Percentiles rank a stretch among this genome's conserved stretches.
Evolutionary conservation across 352 stramenopile species (phyloP).

Genomic region (Globisporangium abappressorium): DNA sequence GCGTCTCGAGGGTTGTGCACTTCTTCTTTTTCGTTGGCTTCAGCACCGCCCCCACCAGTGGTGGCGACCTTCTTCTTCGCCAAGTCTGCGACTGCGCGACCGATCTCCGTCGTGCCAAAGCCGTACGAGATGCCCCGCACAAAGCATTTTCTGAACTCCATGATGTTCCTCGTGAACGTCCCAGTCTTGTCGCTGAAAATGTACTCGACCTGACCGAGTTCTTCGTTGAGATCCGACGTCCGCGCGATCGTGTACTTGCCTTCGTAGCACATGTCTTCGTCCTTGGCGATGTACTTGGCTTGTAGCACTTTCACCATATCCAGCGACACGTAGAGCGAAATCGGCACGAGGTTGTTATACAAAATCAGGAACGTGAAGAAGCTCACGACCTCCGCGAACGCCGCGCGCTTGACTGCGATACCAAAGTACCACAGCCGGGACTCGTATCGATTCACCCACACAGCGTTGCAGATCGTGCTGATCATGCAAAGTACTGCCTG

Average conservation of each 20-base stretch:
- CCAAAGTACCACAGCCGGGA: slow-evolving; percentile 50
- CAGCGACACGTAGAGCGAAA: slow-evolving; percentile 97
- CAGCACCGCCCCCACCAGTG: background rate
- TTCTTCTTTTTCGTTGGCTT: slow-evolving; percentile 12
- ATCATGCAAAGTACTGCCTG: slow-evolving; percentile 59
- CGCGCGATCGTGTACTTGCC: slow-evolving; percentile 80
- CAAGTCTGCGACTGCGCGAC: slow-evolving; percentile 51
- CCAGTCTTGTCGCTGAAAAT: slow-evolving; percentile 99
- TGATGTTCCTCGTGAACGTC: slow-evolving; percentile 98
- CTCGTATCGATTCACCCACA: slow-evolving; percentile 44
- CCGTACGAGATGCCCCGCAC: slow-evolving; percentile 84
- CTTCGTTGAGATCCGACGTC: slow-evolving; percentile 90
- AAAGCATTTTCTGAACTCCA: slow-evolving; percentile 94
- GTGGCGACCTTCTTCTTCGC: slow-evolving; percentile 21
- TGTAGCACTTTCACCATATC: slow-evolving; percentile 91
- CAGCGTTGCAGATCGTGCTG: slow-evolving; percentile 54
- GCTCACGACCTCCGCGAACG: slow-evolving; percentile 54
- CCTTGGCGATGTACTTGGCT: slow-evolving; percentile 60
- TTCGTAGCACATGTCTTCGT: slow-evolving; percentile 83
- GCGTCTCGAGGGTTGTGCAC: slow-evolving; percentile 43
- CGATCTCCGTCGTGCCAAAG: slow-evolving; percentile 77
- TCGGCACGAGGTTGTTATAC: slow-evolving; percentile 96
- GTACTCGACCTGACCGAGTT: slow-evolving; percentile 95
- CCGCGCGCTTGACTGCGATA: slow-evolving; percentile 12
- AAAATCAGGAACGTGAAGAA: slow-evolving; percentile 96